Percentiles rank a stretch among this genome's conserved stretches.
Evolutionary conservation across 2,329 filamentous ascomycete genomes (phyloP).

Genomic region (Sclerotinia subarctica): DNA sequence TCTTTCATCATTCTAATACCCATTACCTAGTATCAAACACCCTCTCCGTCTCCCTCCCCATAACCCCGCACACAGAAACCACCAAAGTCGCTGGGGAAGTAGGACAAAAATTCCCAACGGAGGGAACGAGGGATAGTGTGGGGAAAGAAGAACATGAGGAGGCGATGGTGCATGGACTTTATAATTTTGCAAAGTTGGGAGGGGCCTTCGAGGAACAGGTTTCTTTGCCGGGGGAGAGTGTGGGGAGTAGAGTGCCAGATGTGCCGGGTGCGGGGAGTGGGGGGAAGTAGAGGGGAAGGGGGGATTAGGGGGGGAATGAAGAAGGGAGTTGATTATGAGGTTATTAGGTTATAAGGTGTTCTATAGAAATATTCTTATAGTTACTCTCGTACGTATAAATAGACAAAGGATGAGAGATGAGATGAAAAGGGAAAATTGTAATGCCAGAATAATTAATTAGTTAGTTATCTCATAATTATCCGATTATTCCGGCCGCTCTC

Average conservation of each 20-base stretch:
- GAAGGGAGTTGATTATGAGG: not conserved
- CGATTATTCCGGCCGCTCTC: too few species aligned
- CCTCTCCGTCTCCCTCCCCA: not conserved
- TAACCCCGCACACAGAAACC: not conserved
- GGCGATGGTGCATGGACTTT: conserved; percentile 26
- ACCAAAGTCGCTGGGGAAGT: conserved; percentile 19
- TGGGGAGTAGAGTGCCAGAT: conserved; percentile 9
- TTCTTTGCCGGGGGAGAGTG: conserved; percentile 26
- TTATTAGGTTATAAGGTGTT: too few species aligned
- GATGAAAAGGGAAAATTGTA: too few species aligned
- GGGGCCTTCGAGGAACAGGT: conserved; percentile 30
- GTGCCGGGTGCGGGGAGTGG: not conserved
- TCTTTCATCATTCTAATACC: not conserved
- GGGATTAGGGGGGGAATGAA: too few species aligned
- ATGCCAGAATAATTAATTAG: too few species aligned
- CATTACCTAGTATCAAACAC: conserved; percentile 1
- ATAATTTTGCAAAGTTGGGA: conserved; percentile 30
- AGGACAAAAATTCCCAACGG: conserved; percentile 27
- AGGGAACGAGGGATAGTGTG: conserved; percentile 16
- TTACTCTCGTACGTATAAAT: too few species aligned
- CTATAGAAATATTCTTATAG: too few species aligned
- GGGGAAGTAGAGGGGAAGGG: not conserved
- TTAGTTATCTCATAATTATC: too few species aligned
- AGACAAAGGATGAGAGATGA: too few species aligned
- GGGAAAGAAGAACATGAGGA: conserved; percentile 22